phyloP scores from a whole-genome alignment of 768 basidiomycete species.

The Suillus variegatus region DNA sequence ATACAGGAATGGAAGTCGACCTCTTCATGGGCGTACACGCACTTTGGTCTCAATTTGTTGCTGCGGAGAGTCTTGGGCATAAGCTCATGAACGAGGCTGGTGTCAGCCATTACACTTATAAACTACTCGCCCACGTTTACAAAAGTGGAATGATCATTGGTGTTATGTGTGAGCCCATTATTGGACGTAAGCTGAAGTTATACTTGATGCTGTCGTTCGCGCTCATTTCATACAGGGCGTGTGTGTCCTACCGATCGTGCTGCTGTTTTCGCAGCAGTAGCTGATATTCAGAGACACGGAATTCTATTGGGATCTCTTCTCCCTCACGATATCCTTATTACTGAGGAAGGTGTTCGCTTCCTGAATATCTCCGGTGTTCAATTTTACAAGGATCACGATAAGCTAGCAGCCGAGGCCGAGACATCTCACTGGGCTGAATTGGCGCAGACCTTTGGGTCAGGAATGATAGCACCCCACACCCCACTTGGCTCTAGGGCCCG shows the following conservation, averaged over 20 bases:
- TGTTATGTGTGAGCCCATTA: slow-evolving; percentile 29
- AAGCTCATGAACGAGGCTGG: slow-evolving; percentile 30
- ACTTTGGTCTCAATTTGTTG: slow-evolving; percentile 23
- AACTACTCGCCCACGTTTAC: slow-evolving; percentile 30
- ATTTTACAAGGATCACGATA: slow-evolving; percentile 25
- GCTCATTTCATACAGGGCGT: slow-evolving; percentile 20
- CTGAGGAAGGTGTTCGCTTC: slow-evolving; percentile 31
- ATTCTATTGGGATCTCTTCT: slow-evolving; percentile 19
- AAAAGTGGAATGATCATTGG: slow-evolving; percentile 31
- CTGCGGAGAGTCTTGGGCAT: slow-evolving; percentile 29
- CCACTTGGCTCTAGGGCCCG: background rate
- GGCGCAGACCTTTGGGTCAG: slow-evolving; percentile 20
- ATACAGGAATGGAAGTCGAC: slow-evolving; percentile 29
- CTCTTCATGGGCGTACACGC: slow-evolving; percentile 29
- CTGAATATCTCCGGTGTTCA: slow-evolving; percentile 18
- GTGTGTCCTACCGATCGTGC: slow-evolving; percentile 26
- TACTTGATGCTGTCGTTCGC: background rate
- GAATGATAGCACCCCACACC: background rate
- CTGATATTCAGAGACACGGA: slow-evolving; percentile 33
- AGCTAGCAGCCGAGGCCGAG: slow-evolving; percentile 23
- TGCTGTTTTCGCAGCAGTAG: slow-evolving; percentile 30
- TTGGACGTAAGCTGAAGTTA: slow-evolving; percentile 26
- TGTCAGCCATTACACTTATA: slow-evolving; percentile 30
- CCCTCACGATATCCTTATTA: slow-evolving; percentile 29
- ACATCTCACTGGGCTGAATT: slow-evolving; percentile 19